A percentile compares a stretch with the other conserved stretches of the same genome.
These are phyloP conservation scores for Alloascoidea africana DNA, from an alignment of 805 yeast genomes.

Conservation along the genomic window DNA sequence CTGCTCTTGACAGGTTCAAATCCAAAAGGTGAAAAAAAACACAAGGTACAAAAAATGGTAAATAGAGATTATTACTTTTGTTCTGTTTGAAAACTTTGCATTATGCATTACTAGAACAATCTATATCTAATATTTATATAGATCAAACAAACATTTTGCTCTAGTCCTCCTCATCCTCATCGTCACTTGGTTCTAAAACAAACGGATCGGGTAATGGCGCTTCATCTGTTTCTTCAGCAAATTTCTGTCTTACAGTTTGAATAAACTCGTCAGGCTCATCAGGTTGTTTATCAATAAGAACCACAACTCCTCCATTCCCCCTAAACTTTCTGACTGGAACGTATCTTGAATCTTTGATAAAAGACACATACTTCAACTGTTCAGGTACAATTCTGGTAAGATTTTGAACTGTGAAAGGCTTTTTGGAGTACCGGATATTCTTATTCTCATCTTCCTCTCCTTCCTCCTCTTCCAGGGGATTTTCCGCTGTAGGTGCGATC, in stretches of 20 bases:
- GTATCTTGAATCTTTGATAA: constrained; percentile 50
- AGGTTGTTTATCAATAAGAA: constrained; percentile 49
- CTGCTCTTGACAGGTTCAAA: constrained; percentile 33
- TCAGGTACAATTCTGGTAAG: constrained; percentile 82
- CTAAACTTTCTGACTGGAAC: constrained; percentile 69
- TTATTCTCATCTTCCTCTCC: constrained; percentile 18
- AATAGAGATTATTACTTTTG: not conserved
- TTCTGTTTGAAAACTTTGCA: too few relatives aligned
- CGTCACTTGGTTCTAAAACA: constrained; percentile 11
- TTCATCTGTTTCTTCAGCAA: constrained; percentile 38
- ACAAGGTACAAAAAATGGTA: not conserved
- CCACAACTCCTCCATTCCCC: constrained; percentile 54
- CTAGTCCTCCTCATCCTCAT: not conserved
- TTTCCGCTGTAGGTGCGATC: constrained; percentile 9
- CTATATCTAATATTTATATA: not conserved
- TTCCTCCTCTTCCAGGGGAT: constrained; percentile 18
- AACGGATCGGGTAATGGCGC: constrained; percentile 29
- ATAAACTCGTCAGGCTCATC: constrained; percentile 48
- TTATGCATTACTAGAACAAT: not conserved
- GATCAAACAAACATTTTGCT: not conserved
- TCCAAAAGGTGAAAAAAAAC: constrained; percentile 7
- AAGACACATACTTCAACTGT: constrained; percentile 73
- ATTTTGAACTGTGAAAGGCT: constrained; percentile 47
- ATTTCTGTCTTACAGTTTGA: constrained; percentile 72
- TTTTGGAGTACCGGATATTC: constrained; percentile 7